Percentiles rank a stretch among this genome's conserved stretches.
Evolutionary conservation across 768 basidiomycete species (phyloP).

Genomic region (Pulveroboletus sp.): DNA sequence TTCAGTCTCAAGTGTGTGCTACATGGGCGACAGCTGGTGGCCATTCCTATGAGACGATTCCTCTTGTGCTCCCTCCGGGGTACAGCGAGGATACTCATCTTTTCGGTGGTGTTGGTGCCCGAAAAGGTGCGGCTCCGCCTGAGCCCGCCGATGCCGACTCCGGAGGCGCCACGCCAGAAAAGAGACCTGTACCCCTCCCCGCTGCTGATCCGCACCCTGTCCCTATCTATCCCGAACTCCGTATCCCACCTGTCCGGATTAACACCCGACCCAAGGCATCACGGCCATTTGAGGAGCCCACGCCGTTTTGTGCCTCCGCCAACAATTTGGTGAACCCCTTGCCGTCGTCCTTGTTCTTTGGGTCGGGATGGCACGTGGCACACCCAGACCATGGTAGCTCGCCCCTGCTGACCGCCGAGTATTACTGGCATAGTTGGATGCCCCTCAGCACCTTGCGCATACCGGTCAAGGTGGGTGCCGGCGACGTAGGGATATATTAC

Average conservation of each 20-base stretch:
- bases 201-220: constrained; percentile 14
- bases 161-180: constrained; percentile 30
- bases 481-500: constrained; percentile 92
- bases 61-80: constrained; percentile 36
- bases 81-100: constrained; percentile 47
- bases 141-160: constrained; percentile 36
- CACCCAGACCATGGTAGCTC: constrained; percentile 54
- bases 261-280: constrained; percentile 52
- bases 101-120: constrained; percentile 80
- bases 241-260: constrained; percentile 70
- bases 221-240: constrained; percentile 30
- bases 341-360: constrained; percentile 90
- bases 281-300: constrained; percentile 74
- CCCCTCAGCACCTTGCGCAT: constrained; percentile 81
- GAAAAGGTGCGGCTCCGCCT: constrained; percentile 64
- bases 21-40: constrained; percentile 78
- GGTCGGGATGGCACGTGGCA: constrained; percentile 82
- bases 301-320: constrained; percentile 91
- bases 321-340: constrained; percentile 97
- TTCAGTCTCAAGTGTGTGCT: constrained; percentile 84
- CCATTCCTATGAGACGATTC: constrained; percentile 55
- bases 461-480: constrained; percentile 78
- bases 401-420: constrained; percentile 54
- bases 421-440: constrained; percentile 91
- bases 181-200: constrained; percentile 15